Conservation (phyloP, 1,139 yeast genomes). For the Scheffersomyces cryptocercus region DNA sequence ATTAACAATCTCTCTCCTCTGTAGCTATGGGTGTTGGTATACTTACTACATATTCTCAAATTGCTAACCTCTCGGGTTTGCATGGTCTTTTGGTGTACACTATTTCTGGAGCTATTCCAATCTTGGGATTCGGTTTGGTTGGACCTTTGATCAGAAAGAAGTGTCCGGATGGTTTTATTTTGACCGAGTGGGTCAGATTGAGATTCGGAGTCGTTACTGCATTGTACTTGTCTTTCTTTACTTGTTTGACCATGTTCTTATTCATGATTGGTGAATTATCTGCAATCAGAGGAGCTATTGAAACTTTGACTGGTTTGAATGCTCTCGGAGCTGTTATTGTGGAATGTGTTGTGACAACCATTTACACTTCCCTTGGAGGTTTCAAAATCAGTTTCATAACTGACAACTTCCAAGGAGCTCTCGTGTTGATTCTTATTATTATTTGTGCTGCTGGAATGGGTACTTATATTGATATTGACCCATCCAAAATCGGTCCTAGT, state of each 20-base stretch:
- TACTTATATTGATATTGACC: constrained; percentile 69
- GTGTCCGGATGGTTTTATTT: constrained; percentile 88
- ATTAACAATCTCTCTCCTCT: constrained; percentile 15
- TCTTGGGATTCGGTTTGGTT: constrained; percentile 73
- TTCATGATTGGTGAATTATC: constrained; percentile 88
- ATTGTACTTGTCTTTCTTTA: constrained; percentile 75
- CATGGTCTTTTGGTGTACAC: constrained; percentile 87
- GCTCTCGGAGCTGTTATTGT: constrained; percentile 84
- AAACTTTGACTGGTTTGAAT: constrained; percentile 74
- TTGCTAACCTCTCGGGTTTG: constrained; percentile 82
- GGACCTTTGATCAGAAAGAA: constrained; percentile 79
- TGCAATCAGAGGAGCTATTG: constrained; percentile 74
- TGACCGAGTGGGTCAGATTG: constrained; percentile 92
- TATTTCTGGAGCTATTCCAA: constrained; percentile 80
- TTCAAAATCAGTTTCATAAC: constrained; percentile 87
- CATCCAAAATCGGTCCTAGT: constrained; percentile 60
- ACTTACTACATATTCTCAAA: constrained; percentile 80
- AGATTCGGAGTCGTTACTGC: constrained; percentile 76
- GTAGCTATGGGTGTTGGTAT: constrained; percentile 90
- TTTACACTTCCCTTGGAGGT: constrained; percentile 88
- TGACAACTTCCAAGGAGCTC: constrained; percentile 81
- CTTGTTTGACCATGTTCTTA: constrained; percentile 81
- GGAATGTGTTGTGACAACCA: constrained; percentile 83
- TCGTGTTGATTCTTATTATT: constrained; percentile 65
- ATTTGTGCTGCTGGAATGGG: constrained; percentile 84